phyloP scores from a whole-genome alignment of 1,284 basidiomycete genomes.

The Grifola frondosa region DNA sequence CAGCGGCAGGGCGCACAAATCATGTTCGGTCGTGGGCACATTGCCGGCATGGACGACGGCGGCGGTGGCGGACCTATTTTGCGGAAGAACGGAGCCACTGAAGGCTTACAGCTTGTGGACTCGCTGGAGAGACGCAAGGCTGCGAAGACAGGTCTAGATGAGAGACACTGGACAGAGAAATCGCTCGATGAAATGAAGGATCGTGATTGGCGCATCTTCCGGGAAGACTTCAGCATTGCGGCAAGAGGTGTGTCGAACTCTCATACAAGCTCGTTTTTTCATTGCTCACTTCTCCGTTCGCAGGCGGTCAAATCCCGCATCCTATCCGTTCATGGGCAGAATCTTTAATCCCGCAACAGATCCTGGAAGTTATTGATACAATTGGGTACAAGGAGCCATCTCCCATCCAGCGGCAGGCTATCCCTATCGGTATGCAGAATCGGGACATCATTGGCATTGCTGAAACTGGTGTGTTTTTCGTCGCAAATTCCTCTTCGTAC shows the following conservation, averaged over 20 bases:
- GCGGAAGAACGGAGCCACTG: constrained; percentile 29
- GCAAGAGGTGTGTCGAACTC: constrained; percentile 62
- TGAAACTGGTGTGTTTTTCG: constrained; percentile 72
- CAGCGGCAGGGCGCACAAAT: constrained; percentile 79
- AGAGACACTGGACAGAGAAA: constrained; percentile 98
- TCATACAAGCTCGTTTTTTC: background rate
- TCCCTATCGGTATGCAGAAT: constrained; percentile 95
- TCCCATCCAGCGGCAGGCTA: constrained; percentile 96
- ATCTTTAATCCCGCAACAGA: constrained; percentile 75
- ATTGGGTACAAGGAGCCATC: constrained; percentile 98
- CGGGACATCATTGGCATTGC: constrained; percentile 98
- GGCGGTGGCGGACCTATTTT: constrained; percentile 39
- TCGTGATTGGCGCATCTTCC: constrained; percentile 98
- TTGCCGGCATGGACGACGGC: constrained; percentile 86
- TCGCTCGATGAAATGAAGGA: constrained; percentile 92
- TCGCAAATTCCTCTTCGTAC: constrained; percentile 5
- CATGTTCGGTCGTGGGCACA: constrained; percentile 81
- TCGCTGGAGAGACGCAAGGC: constrained; percentile 79
- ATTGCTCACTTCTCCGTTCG: background rate
- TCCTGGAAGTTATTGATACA: constrained; percentile 83
- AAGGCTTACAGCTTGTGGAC: constrained; percentile 67
- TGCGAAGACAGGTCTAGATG: constrained; percentile 81
- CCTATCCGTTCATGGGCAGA: constrained; percentile 93
- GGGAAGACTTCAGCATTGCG: constrained; percentile 97
- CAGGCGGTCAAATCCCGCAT: constrained; percentile 90